Conservation (phyloP, 495 filamentous ascomycete species). For the Elasticomyces elasticus region DNA sequence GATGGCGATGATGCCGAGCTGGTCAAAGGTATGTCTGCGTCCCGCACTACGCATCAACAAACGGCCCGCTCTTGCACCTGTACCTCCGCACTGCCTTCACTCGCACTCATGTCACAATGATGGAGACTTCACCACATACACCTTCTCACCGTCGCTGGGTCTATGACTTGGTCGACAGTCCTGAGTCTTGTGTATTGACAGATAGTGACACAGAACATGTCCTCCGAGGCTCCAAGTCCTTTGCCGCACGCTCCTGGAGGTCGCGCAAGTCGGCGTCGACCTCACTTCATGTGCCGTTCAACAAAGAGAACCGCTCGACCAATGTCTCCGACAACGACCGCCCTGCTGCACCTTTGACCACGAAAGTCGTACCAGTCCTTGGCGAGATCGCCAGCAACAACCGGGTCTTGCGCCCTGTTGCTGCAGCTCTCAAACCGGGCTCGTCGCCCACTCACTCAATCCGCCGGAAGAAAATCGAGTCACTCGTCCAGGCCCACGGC, state of each 20-base stretch:
- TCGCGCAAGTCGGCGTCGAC: slow-evolving; percentile 11
- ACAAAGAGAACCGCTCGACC: slow-evolving; percentile 23
- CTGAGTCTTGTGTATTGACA: slow-evolving; percentile 3
- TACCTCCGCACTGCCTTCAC: not conserved
- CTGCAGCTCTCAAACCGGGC: not conserved
- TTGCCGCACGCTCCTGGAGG: slow-evolving; percentile 20
- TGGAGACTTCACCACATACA: not conserved
- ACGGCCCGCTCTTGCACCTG: not conserved
- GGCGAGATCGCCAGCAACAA: slow-evolving; percentile 16
- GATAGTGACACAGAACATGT: slow-evolving; percentile 19
- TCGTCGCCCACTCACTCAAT: slow-evolving; percentile 33
- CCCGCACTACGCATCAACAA: slow-evolving; percentile 9
- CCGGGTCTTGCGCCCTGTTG: slow-evolving; percentile 8
- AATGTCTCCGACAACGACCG: slow-evolving; percentile 14
- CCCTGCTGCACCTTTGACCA: not conserved
- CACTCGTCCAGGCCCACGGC: slow-evolving; percentile 47
- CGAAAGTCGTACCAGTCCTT: slow-evolving; percentile 8
- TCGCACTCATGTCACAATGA: not conserved
- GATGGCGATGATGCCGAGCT: slow-evolving; percentile 22
- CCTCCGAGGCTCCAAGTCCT: slow-evolving; percentile 22
- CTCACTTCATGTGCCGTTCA: slow-evolving; percentile 13
- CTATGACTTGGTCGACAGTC: slow-evolving; percentile 1
- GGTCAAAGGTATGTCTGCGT: slow-evolving; percentile 16
- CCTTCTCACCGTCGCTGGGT: slow-evolving; percentile 3
- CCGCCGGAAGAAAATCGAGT: slow-evolving; percentile 32